Evolutionary conservation across 208 protist genomes (phyloP), one percentile per base, ranked within the genome.

Genomic region (Trypanosomatidae sp.): DNA sequence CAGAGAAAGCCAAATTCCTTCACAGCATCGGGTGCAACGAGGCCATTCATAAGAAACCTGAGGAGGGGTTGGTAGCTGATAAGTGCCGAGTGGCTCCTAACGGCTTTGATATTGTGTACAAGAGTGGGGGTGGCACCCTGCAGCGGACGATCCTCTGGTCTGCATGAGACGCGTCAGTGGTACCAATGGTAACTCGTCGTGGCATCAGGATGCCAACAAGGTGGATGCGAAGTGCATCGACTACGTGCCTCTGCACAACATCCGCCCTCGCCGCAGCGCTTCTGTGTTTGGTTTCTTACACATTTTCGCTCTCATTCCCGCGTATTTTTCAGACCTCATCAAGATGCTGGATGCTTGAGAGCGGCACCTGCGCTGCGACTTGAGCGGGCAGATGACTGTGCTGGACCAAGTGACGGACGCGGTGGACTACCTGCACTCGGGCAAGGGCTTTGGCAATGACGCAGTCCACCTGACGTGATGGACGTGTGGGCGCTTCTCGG

Each of bases 21-120:
- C 60, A 55, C 46, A 77, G 70, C 25, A 79, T 93, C 50, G 83
- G 86, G 25, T 84, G 75, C 46, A 88, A 91, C 44, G 46, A 76
- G 8, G 80, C 80, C 30, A 87, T 88, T 74, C 89, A 89, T 76
- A 87, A 77, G 30, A 72, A 62, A 25, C 46, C 68, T 22, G 64
- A 68, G 30, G 82, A 85, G n/a, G 71, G 78, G 62, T 39, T 90
- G 25, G 33, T 0, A 30, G 60, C 69, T 50, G 77, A 72, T 50
- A 68, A 90, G 64, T 33, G 19, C 13, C 47, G 46, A 0, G 76
- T 74, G 15, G 84, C 81, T 5, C 87, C 82, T 19, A 70, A 77
- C 68, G 85, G 84, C 25, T 70, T 91, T 39, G 74, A 91, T 60
- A 65, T 89, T 25, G 71, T 91, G 33, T 91, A 91, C 71, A 84